Evolutionary conservation across 352 stramenopile genomes (phyloP).

Genomic region (Halophytophthora batemanensis): DNA sequence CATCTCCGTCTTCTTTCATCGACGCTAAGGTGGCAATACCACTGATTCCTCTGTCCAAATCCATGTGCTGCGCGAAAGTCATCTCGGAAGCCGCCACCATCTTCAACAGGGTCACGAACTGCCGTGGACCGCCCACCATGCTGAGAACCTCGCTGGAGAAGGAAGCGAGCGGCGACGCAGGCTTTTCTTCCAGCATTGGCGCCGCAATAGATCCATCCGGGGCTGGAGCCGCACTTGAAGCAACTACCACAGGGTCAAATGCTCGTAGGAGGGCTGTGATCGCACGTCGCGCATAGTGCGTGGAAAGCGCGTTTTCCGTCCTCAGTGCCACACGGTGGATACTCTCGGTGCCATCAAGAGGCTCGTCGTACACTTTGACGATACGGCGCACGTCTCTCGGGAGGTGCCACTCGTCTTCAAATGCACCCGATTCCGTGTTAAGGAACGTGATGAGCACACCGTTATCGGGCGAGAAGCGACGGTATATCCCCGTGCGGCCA

Average conservation of each 20-base stretch:
- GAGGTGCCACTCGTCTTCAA: constrained; percentile 80
- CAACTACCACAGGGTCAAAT: constrained; percentile 12
- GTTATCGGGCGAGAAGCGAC: constrained; percentile 47
- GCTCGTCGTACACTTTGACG: constrained; percentile 79
- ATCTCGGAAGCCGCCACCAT: constrained; percentile 80
- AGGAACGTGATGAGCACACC: constrained; percentile 80
- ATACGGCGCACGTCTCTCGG: constrained; percentile 75
- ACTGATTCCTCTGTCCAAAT: constrained; percentile 7
- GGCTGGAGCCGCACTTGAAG: neutral
- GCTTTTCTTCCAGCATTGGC: constrained; percentile 17
- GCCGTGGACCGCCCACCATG: constrained; percentile 58
- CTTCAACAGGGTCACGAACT: constrained; percentile 83
- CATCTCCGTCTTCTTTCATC: neutral
- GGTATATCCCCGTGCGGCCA: constrained; percentile 68
- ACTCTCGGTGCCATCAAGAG: constrained; percentile 54
- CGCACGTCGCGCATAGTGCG: constrained; percentile 74
- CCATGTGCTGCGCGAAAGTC: constrained; percentile 29
- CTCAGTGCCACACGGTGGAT: constrained; percentile 74
- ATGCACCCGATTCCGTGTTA: constrained; percentile 83
- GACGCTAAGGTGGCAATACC: neutral
- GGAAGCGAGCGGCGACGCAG: constrained; percentile 2
- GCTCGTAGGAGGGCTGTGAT: constrained; percentile 29
- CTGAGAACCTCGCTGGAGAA: constrained; percentile 39
- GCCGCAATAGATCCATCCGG: neutral
- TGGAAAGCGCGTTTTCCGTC: constrained; percentile 81